Evolutionary conservation across 1,139 yeast genomes (phyloP).

Genomic region (Suhomyces ambrosiae): DNA sequence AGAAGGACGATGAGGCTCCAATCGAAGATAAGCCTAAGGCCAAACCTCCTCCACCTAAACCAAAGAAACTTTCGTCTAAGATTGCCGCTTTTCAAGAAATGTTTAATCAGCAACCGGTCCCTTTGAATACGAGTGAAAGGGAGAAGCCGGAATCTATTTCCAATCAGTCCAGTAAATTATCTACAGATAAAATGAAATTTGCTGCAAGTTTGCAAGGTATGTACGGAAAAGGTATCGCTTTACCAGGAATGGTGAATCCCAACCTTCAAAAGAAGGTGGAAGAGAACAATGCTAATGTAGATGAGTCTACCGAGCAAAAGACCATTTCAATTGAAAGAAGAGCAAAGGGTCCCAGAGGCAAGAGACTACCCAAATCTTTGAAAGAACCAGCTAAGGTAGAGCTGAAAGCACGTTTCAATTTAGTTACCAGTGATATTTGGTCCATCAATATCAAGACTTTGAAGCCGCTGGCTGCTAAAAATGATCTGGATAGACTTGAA

Average conservation of each 20-base stretch:
- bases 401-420: constrained; percentile 28
- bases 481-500: neutral
- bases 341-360: constrained; percentile 76
- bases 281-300: constrained; percentile 55
- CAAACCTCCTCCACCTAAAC: constrained; percentile 65
- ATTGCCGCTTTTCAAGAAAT: constrained; percentile 81
- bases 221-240: constrained; percentile 55
- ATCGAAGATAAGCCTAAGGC: constrained; percentile 11
- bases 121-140: constrained; percentile 2
- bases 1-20: neutral
- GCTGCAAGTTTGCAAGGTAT: constrained; percentile 60
- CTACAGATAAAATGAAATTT: constrained; percentile 45
- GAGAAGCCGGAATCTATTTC: constrained; percentile 7
- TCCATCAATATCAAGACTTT: constrained; percentile 14
- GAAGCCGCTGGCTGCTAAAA: neutral
- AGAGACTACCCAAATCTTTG: constrained; percentile 69
- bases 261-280: constrained; percentile 17
- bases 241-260: constrained; percentile 65
- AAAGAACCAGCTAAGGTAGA: constrained; percentile 48
- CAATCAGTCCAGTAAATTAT: constrained; percentile 22
- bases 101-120: constrained; percentile 40
- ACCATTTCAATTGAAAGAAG: constrained; percentile 32
- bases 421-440: constrained; percentile 45
- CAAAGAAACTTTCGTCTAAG: constrained; percentile 73
- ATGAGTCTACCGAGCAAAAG: neutral